Conservation (phyloP, 2,329 filamentous ascomycete genomes). For the Phoma herbarum region DNA sequence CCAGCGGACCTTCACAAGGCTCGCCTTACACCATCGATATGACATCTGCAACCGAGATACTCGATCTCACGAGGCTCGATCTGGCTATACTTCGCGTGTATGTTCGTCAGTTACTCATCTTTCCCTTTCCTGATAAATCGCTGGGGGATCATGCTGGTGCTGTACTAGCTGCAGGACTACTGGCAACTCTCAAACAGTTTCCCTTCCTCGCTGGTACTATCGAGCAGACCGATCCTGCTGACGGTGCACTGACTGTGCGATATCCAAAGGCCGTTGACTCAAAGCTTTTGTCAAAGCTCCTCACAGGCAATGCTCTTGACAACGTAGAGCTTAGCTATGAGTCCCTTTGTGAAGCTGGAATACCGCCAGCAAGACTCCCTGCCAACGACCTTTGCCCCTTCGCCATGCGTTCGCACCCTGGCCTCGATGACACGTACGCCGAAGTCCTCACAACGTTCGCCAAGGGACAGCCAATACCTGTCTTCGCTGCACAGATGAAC, state of each 20-base stretch:
- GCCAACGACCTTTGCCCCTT: constrained; percentile 22
- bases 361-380: constrained; percentile 24
- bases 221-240: not conserved
- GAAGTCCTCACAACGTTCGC: constrained; percentile 17
- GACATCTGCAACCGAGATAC: not conserved
- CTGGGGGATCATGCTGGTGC: not conserved
- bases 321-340: not conserved
- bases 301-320: not conserved
- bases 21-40: not conserved
- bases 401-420: constrained; percentile 22
- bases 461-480: constrained; percentile 25
- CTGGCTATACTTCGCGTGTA: constrained; percentile 13
- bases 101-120: constrained; percentile 15
- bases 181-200: constrained; percentile 4
- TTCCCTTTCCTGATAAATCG: constrained; percentile 2
- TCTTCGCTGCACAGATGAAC: constrained; percentile 33
- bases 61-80: constrained; percentile 7
- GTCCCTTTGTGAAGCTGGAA: constrained; percentile 2
- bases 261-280: constrained; percentile 2
- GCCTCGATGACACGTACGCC: constrained; percentile 26
- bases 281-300: not conserved
- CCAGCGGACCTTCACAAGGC: not conserved
- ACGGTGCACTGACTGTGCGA: constrained; percentile 1
- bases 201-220: constrained; percentile 16
- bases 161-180: not conserved